Evolutionary conservation across 805 yeast species (phyloP), one percentile per base, ranked within the genome.

Genomic region (Kodamaea leandrae): DNA sequence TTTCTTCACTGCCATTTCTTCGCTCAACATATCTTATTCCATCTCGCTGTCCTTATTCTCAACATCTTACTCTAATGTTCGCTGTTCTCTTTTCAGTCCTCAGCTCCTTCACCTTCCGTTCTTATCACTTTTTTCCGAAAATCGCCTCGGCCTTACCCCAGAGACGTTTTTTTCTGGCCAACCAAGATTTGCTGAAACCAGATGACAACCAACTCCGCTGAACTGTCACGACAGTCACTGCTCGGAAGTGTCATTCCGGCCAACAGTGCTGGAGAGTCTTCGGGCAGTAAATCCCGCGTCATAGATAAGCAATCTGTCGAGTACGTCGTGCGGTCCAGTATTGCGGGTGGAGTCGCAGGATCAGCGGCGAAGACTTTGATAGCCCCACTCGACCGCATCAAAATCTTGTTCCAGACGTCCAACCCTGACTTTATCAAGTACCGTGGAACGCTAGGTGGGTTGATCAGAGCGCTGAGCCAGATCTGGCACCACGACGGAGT

Each of bases 281-380:
- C 6, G 9, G 9, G 24, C 24, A 9, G 9, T 14, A 17, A 27
- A 17, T 17, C 54, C n/a, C 55, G 56, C 41, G 52, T 64, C 29
- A 77, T 79, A 19, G 83, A 86, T 55, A 87, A 83, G 51, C 83
- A 77, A 39, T 80, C 88, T 4, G 48, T 82, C 20, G 91, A 86
- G 44, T 93, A 91, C 61, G 80, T 93, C 13, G 45, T 87, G 26
- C 74, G 88, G 47, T 83, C 95, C 15, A 99, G 96, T 0, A 49
- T 89, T 1, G 95, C 99, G 0, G 99, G 99, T 14, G 99, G 99
- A 2, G 52, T 86, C 3, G 96, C 98, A 0, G 99, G 99, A 1
- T 80, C 89, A 39, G 87, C 93, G n/a, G 98, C 96, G 2, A 93
- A 93, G 57, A 88, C 98, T 0, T 69, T 90, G 41, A 86, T 93